phyloP scores from a whole-genome alignment of 2,329 filamentous ascomycete species.

The Reticulascus tulasneorum region DNA sequence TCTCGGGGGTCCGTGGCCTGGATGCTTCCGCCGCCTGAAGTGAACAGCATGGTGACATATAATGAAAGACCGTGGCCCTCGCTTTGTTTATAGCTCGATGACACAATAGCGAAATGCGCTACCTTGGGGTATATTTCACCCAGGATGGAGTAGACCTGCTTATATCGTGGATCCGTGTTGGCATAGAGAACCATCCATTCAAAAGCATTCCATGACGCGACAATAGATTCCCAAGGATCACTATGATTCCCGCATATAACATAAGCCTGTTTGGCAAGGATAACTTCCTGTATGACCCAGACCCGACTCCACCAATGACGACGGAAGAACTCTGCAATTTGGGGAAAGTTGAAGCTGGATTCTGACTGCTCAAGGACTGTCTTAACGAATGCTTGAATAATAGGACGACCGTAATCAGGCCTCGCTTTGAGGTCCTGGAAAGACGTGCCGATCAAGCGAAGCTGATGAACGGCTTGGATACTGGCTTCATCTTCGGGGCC shows the following conservation, averaged over 20 bases:
- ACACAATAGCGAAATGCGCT: neutral
- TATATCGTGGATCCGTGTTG: constrained; percentile 1
- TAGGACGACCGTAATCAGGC: neutral
- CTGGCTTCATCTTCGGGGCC: constrained; percentile 14
- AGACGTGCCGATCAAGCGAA: neutral
- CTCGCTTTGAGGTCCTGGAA: neutral
- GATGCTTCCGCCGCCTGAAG: neutral
- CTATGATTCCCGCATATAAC: neutral
- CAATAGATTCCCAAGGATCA: neutral
- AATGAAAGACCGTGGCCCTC: neutral
- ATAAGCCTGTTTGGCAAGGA: neutral
- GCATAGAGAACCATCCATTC: constrained; percentile 4
- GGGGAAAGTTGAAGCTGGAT: constrained; percentile 1
- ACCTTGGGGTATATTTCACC: constrained; percentile 2
- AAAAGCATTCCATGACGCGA: neutral
- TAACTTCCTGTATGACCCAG: constrained; percentile 3
- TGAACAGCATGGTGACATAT: neutral
- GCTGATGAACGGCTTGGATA: neutral
- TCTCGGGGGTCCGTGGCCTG: constrained; percentile 3
- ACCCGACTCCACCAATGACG: constrained; percentile 2
- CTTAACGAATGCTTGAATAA: constrained; percentile 1
- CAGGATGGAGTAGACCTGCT: neutral
- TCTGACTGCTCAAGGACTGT: neutral
- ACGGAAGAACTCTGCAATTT: neutral
- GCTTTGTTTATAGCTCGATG: neutral